Evolutionary conservation across 805 yeast species (phyloP), one percentile per base, ranked within the genome.

Genomic region (Candida taoyuanica): DNA sequence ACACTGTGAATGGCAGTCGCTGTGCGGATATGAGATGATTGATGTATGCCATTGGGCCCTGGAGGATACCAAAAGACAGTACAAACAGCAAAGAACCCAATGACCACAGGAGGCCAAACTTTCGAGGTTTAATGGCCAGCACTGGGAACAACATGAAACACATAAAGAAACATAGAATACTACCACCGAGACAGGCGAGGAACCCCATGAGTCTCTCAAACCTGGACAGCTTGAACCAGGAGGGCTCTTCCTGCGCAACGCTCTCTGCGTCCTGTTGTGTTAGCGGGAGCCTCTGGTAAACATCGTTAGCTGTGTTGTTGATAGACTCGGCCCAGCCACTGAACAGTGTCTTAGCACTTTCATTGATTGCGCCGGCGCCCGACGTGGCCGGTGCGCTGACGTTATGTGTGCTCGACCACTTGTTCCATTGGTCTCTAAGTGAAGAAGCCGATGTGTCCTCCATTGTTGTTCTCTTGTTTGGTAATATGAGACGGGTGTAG

Each of bases 61-160:
- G 96, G 17, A 91, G 64, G 15, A 87, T 76, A 2, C 96, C 97
- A 63, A 93, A 93, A 25, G 96, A 85, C 5, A 85, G 57, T 15
- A 93, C 85, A 62, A 93, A 91, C 31, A 93, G 63, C 12, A 93
- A 56, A 2, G 95, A 84, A 0, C 98, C 98, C 63, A 91, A 67
- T 2, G 96, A 78, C 98, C 98, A 93, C 24, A 83, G 56, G 49
- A 80, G 65, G 11, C 95, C 97, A 58, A 93, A 91, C 60, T 93
- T 93, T 34, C 95, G 71, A 13, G 98, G 98, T 50, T 85, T 81
- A 35, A 88, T 64, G 2, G 95, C 89, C 47, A 93, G 66, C 13
- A 91, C 88, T 0, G 98, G 98, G 59, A 93, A 81, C 52, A 91
- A 63, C 33, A 87, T 76, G 46, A 91, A 74, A 47, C 96, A 85